phyloP scores from a whole-genome alignment of 495 filamentous ascomycete genomes.

The Apodospora peruviana region DNA sequence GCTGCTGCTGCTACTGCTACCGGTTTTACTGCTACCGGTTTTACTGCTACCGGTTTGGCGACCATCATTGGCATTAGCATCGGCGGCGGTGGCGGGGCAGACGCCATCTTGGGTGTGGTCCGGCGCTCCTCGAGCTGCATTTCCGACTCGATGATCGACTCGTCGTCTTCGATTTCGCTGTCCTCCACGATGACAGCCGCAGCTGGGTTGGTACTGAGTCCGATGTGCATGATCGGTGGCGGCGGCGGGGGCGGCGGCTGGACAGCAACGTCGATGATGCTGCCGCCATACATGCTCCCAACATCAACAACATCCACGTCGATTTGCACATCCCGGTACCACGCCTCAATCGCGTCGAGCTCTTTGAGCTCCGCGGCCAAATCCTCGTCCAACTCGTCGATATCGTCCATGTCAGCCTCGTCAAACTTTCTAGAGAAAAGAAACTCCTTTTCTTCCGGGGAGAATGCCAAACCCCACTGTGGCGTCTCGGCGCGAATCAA shows the following conservation, averaged over 20 bases:
- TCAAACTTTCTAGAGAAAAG: not conserved
- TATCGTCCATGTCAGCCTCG: conserved; percentile 4
- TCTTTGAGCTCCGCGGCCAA: conserved; percentile 7
- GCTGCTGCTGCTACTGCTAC: no score
- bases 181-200: not conserved
- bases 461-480: not conserved
- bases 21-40: no score
- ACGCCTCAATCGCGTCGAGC: conserved; percentile 26
- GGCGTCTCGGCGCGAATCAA: not conserved
- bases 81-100: conserved; percentile 9
- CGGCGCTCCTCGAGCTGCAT: conserved; percentile 20
- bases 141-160: not conserved
- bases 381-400: conserved; percentile 1
- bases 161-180: conserved; percentile 1
- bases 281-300: no score
- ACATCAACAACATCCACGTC: conserved; percentile 3
- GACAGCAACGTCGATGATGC: no score
- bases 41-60: no score
- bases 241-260: no score
- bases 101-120: conserved; percentile 17
- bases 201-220: not conserved
- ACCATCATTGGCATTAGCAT: no score
- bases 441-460: conserved; percentile 14
- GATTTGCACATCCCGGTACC: conserved; percentile 24
- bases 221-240: not conserved